A percentile compares a stretch with the other conserved stretches of the same genome.
Conservation (phyloP, 225 moss, liverwort and hornwort genomes). For the Climacium dendroides region DNA sequence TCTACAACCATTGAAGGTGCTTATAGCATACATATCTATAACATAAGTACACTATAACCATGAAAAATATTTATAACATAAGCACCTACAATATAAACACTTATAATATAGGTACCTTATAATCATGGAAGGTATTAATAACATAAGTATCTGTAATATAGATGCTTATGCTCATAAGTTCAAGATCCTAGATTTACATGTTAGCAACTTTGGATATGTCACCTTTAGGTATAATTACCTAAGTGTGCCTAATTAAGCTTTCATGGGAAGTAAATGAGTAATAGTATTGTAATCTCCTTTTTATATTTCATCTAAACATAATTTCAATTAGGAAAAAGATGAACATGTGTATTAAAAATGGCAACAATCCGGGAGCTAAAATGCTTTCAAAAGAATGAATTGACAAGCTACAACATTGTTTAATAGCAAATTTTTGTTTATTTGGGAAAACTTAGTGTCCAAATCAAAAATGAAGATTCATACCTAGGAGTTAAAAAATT, state of each 20-base stretch:
- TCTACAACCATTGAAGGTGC: too few species aligned
- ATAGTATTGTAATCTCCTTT: not conserved
- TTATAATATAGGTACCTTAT: too few species aligned
- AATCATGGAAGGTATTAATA: too few species aligned
- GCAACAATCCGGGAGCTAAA: not conserved
- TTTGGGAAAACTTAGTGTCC: not conserved
- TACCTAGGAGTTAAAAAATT: fast-evolving
- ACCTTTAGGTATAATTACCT: not conserved
- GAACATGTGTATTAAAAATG: not conserved
- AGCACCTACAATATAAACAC: too few species aligned
- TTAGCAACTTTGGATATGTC: too few species aligned
- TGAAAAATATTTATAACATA: too few species aligned
- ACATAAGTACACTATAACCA: too few species aligned
- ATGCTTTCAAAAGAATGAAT: too few species aligned
- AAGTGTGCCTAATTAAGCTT: not conserved
- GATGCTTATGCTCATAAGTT: too few species aligned
- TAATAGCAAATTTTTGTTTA: not conserved
- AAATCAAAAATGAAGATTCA: not conserved
- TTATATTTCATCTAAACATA: not conserved
- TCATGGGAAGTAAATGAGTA: fast-evolving
- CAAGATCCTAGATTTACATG: too few species aligned
- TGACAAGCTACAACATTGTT: not conserved
- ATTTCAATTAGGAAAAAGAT: not conserved
- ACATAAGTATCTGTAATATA: too few species aligned
- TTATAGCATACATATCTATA: too few species aligned